Evolutionary conservation across 2,329 filamentous ascomycete species (phyloP), one percentile per base, ranked within the genome.

Genomic region (Meredithiella fracta): DNA sequence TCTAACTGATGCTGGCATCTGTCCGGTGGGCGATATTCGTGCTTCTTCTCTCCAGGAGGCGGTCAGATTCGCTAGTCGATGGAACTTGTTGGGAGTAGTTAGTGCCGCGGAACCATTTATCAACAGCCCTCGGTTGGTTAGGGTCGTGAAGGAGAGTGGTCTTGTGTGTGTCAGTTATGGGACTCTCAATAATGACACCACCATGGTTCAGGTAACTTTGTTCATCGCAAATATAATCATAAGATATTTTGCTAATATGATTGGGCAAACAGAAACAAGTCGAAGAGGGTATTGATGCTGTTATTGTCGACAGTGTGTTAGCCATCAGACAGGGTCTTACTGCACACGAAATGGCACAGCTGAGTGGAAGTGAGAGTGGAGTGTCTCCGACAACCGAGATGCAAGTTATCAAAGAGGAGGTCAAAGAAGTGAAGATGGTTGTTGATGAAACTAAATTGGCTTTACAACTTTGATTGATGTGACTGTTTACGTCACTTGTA

Each of bases 91-190:
- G 2, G 92, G 92, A 3, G 85, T 98, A 58, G 92, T 98, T 37
- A 85, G 83, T 59, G 81, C 86, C n/a, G 87, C 88, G 0, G 86
- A 90, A 65, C 88, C 91, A 1, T 76, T 98, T 26, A 87, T 95
- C 56, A 83, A 88, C 62, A 92, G 88, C 64, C 94, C 94, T 1
- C 74, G 92, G 26, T 72, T 98, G 47, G 89, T 98, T 42, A 83
- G 79, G 63, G 90, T 96, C 22, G 90, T 98, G 15, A 97, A 97
- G 72, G 89, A 95, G 68, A 88, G 82, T 52, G 91, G 91, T 3
- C 69, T 98, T 59, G 88, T 98, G 1, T 98, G 92, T 65, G 89
- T 97, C 56, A 94, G 86, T 61, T 98, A 98, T 64, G 92, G 92
- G n/a, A 73, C 76, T 11, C 68, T 88, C 64, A 98, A 98, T 66